Evolutionary conservation across 306 rosid species (phyloP).

Genomic region (Aeschynomene evenia): DNA sequence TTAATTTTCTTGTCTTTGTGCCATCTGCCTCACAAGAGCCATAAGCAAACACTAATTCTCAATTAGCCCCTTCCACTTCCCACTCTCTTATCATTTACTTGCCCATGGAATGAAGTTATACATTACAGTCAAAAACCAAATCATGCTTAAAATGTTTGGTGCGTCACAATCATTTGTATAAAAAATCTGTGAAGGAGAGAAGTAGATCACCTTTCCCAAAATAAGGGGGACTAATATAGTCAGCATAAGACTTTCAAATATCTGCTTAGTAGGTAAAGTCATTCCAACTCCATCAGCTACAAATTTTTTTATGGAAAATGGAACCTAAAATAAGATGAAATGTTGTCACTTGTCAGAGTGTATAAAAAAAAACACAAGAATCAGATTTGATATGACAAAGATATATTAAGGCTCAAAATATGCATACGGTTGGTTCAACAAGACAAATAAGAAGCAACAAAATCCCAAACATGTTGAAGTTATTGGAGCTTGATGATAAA

Average conservation of each 20-base stretch:
- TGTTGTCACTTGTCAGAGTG: slow-evolving; percentile 30
- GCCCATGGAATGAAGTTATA: background rate
- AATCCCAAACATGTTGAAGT: background rate
- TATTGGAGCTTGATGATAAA: background rate
- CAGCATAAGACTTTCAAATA: slow-evolving; percentile 70
- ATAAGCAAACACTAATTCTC: too few species aligned
- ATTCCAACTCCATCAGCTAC: slow-evolving; percentile 88
- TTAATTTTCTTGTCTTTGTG: too few species aligned
- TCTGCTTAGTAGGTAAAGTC: slow-evolving; percentile 74
- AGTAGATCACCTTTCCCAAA: slow-evolving; percentile 74
- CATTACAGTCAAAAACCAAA: background rate
- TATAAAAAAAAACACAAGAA: slow-evolving; percentile 4
- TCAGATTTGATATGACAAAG: slow-evolving; percentile 18
- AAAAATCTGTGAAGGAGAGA: slow-evolving; percentile 20
- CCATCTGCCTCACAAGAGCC: too few species aligned
- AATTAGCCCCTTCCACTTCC: too few species aligned
- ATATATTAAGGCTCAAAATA: background rate
- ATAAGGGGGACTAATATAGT: slow-evolving; percentile 74
- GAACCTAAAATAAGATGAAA: slow-evolving; percentile 55
- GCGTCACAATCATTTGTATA: background rate
- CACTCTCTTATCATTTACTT: too few species aligned
- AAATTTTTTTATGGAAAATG: slow-evolving; percentile 77
- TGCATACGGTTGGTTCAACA: background rate
- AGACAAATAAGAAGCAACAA: background rate
- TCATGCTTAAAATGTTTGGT: slow-evolving; percentile 23